Conservation (phyloP, 2,329 filamentous ascomycete species). For the Neonectria coccinea region DNA sequence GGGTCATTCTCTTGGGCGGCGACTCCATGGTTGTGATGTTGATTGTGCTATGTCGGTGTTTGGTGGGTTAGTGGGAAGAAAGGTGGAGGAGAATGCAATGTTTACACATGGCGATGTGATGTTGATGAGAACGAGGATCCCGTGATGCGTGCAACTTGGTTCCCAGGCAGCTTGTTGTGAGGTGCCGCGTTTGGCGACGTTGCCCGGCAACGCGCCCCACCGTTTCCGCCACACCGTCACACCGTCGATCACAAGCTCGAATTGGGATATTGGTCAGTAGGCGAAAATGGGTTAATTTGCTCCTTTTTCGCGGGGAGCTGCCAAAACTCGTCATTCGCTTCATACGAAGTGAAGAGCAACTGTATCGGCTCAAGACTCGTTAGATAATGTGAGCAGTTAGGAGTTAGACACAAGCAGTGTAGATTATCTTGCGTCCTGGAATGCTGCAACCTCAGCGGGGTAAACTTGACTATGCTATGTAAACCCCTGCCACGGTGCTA, state of each 20-base stretch:
- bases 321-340: background rate
- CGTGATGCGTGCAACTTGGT: slow-evolving; percentile 3
- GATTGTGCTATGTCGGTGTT: slow-evolving; percentile 28
- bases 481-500: background rate
- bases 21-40: slow-evolving; percentile 62
- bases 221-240: slow-evolving; percentile 23
- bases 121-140: slow-evolving; percentile 29
- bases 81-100: slow-evolving; percentile 30
- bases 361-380: background rate
- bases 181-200: slow-evolving; percentile 42
- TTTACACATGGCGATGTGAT: slow-evolving; percentile 45
- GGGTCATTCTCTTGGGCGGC: slow-evolving; percentile 70
- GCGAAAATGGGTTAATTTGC: background rate
- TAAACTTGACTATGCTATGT: background rate
- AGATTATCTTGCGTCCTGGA: background rate
- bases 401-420: background rate
- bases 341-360: background rate
- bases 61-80: slow-evolving; percentile 42
- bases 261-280: background rate
- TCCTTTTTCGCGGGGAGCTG: background rate
- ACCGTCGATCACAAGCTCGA: slow-evolving; percentile 36
- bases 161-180: slow-evolving; percentile 36
- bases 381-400: background rate
- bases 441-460: background rate
- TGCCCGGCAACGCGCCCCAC: slow-evolving; percentile 44